These are phyloP conservation scores for Actinidia polygama DNA, from an alignment of 179 eudicot genomes.

Conservation along the genomic window DNA sequence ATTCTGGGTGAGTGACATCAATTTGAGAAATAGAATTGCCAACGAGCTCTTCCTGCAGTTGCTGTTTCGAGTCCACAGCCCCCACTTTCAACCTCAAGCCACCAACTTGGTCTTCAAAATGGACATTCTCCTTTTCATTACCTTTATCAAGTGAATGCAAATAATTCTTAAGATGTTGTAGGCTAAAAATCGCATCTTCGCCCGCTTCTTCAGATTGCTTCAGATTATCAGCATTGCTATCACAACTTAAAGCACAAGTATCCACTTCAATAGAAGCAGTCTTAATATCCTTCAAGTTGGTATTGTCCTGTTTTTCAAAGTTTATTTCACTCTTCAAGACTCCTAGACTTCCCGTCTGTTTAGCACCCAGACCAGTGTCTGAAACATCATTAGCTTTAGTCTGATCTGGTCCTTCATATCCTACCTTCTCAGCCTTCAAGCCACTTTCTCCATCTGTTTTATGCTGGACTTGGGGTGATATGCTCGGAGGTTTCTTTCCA, in stretches of 20 bases:
- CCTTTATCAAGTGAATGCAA: constrained; percentile 4
- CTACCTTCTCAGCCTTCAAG: constrained; percentile 1
- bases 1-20: constrained; percentile 8
- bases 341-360: not conserved
- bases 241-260: not conserved
- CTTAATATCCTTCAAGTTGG: constrained; percentile 16
- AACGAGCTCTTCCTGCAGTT: not conserved
- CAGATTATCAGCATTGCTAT: not conserved
- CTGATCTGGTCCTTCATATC: not conserved
- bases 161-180: constrained; percentile 7
- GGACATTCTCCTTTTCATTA: constrained; percentile 13
- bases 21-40: constrained; percentile 8
- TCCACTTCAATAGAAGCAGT: constrained; percentile 8
- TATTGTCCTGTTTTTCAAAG: constrained; percentile 3
- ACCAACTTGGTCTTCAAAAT: constrained; percentile 15
- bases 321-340: constrained; percentile 3
- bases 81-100: constrained; percentile 11
- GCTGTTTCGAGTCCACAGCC: constrained; percentile 11
- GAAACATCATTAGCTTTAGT: not conserved
- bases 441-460: constrained; percentile 10
- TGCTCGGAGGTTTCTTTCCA: not conserved
- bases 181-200: not conserved
- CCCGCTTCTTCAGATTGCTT: not conserved
- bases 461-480: constrained; percentile 1
- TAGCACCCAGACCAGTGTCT: not conserved